These are phyloP conservation scores for Xylariaceae sp. DNA, from an alignment of 2,329 filamentous ascomycete species.

Conservation along the genomic window DNA sequence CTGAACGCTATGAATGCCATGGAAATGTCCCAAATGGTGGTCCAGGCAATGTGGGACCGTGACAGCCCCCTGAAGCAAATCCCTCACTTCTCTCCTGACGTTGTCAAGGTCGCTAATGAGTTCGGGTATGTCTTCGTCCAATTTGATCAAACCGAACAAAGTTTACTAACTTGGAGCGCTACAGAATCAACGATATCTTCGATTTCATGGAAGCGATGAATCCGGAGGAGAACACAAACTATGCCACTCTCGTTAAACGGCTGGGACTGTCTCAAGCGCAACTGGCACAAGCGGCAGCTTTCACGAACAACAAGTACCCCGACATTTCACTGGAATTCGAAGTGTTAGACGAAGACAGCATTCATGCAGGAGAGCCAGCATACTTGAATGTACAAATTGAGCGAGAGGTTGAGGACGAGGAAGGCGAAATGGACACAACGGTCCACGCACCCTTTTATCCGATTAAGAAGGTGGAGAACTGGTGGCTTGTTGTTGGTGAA, in stretches of 20 bases:
- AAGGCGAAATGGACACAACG: constrained; percentile 74
- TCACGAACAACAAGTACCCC: constrained; percentile 96
- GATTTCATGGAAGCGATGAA: constrained; percentile 99
- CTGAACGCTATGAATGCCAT: constrained; percentile 98
- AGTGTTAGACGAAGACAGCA: constrained; percentile 78
- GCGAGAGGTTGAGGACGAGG: constrained; percentile 77
- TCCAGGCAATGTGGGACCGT: constrained; percentile 98
- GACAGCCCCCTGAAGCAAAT: constrained; percentile 98
- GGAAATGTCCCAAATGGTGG: constrained; percentile 99
- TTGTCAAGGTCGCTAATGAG: constrained; percentile 81
- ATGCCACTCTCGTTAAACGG: constrained; percentile 75
- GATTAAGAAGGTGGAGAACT: constrained; percentile 90
- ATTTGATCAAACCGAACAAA: background rate
- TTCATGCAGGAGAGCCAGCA: constrained; percentile 80
- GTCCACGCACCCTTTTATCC: constrained; percentile 98
- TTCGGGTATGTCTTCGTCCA: constrained; percentile 64
- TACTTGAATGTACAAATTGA: constrained; percentile 85
- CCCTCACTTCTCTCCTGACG: constrained; percentile 86
- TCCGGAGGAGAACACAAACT: constrained; percentile 86
- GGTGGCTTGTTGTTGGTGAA: constrained; percentile 97
- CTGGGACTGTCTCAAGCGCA: constrained; percentile 82
- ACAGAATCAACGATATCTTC: constrained; percentile 87
- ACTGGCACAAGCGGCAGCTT: constrained; percentile 85
- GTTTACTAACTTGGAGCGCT: constrained; percentile 30
- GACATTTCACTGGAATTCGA: constrained; percentile 92